Evolutionary conservation across 441 rosid species (phyloP).

Genomic region (Euphorbia corollata): DNA sequence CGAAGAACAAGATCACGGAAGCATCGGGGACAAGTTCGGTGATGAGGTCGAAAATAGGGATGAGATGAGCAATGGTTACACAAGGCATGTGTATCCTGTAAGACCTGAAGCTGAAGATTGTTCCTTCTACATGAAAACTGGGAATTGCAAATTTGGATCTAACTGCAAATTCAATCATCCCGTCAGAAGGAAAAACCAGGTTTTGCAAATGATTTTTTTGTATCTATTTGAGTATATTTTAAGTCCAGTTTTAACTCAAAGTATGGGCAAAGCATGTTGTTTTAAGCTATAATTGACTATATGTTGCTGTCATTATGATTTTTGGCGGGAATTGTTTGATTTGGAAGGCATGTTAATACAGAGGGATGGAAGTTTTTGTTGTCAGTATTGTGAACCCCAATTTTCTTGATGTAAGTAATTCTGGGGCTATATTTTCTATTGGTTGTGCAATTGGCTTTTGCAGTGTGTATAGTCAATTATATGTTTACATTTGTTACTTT

Average conservation of each 20-base stretch:
- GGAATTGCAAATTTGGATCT: constrained; percentile 67
- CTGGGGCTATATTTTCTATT: constrained; percentile 3
- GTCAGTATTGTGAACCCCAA: neutral
- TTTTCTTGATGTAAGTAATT: constrained; percentile 9
- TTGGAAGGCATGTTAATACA: neutral
- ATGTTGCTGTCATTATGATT: neutral
- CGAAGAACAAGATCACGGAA: constrained; percentile 14
- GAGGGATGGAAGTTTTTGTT: neutral
- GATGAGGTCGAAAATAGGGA: constrained; percentile 22
- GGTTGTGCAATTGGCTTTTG: neutral
- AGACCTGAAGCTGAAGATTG: constrained; percentile 86
- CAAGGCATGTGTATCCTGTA: constrained; percentile 44
- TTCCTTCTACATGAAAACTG: constrained; percentile 60
- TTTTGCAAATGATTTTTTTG: constrained; percentile 12
- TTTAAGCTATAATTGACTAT: neutral
- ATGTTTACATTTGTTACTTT: neutral
- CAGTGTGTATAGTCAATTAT: neutral
- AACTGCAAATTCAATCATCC: constrained; percentile 90
- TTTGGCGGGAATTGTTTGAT: neutral
- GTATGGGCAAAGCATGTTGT: neutral
- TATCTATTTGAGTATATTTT: neutral
- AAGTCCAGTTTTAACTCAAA: too few species aligned
- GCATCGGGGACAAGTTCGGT: constrained; percentile 21
- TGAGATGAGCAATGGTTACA: constrained; percentile 21
- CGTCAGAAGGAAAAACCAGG: constrained; percentile 44